phyloP scores from a whole-genome alignment of 23 red algal species.

The Pyropia yezoensis region DNA sequence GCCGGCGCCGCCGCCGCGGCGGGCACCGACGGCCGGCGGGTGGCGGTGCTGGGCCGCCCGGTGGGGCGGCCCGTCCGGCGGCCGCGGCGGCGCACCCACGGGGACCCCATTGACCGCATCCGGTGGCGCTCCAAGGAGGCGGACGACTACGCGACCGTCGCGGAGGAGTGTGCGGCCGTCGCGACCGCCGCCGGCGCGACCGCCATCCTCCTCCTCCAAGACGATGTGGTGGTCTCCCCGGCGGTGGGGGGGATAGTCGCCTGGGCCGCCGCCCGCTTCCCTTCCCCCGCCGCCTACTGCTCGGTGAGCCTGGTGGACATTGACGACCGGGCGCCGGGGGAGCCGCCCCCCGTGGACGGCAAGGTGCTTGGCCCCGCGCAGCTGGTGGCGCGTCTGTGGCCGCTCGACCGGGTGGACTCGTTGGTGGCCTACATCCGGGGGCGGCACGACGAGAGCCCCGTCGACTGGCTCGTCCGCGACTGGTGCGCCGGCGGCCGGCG shows the following conservation, averaged over 20 bases:
- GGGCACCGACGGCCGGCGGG: not conserved
- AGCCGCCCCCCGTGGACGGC: too few relatives aligned
- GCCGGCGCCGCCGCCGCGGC: not conserved
- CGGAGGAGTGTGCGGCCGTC: constrained; percentile 21
- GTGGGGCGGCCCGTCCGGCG: too few relatives aligned
- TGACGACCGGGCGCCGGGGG: too few relatives aligned
- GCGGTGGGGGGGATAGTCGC: constrained; percentile 1
- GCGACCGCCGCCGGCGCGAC: not conserved
- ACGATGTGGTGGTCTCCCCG: constrained; percentile 40
- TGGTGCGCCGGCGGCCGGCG: constrained; percentile 20
- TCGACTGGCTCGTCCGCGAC: constrained; percentile 60
- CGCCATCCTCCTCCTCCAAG: constrained; percentile 37
- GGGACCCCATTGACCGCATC: constrained; percentile 33
- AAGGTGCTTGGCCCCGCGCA: constrained; percentile 21
- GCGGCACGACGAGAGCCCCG: constrained; percentile 46
- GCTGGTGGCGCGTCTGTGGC: constrained; percentile 50
- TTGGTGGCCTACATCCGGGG: constrained; percentile 11
- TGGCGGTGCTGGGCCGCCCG: not conserved
- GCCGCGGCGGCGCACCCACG: constrained; percentile 18
- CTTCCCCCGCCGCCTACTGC: too few relatives aligned
- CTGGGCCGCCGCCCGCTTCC: constrained; percentile 5
- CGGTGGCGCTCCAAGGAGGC: constrained; percentile 56
- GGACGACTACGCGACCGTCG: constrained; percentile 45
- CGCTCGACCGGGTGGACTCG: constrained; percentile 4
- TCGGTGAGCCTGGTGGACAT: too few relatives aligned